phyloP scores from a whole-genome alignment of 176 grass and related monocot species.

The Hordeum marinum region DNA sequence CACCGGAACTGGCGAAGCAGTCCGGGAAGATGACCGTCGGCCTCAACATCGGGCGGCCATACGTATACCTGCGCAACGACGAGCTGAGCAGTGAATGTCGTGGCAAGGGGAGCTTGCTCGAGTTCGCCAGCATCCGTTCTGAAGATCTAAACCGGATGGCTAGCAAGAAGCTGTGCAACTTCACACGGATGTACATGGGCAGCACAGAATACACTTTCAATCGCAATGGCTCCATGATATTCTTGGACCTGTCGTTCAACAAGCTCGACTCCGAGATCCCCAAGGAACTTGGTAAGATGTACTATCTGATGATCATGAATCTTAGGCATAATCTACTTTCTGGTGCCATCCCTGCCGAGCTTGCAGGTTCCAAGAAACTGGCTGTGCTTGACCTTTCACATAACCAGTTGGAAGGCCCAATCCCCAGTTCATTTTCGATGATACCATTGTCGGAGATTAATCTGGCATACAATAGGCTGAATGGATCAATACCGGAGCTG shows the following conservation, averaged over 20 bases:
- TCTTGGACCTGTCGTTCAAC: constrained; percentile 87
- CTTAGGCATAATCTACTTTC: constrained; percentile 76
- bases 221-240: constrained; percentile 91
- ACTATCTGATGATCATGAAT: constrained; percentile 90
- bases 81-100: constrained; percentile 65
- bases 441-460: constrained; percentile 80
- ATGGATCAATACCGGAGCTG: constrained; percentile 68
- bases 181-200: constrained; percentile 76
- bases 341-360: constrained; percentile 48
- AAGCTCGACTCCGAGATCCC: constrained; percentile 59
- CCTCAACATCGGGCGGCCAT: constrained; percentile 48
- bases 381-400: constrained; percentile 78
- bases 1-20: constrained; percentile 55
- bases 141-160: constrained; percentile 70
- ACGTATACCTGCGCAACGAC: constrained; percentile 69
- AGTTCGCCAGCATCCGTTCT: constrained; percentile 66
- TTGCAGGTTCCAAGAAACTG: constrained; percentile 40
- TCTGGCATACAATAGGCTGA: constrained; percentile 75
- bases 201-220: constrained; percentile 62
- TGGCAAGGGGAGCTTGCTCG: constrained; percentile 65
- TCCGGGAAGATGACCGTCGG: constrained; percentile 69
- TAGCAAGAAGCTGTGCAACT: constrained; percentile 72
- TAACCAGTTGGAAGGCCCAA: constrained; percentile 73
- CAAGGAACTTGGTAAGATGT: constrained; percentile 69
- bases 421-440: constrained; percentile 61